Percentiles rank a stretch among this genome's conserved stretches.
Conservation (phyloP, 2,329 filamentous ascomycete species). For the Clonostachys chloroleuca region DNA sequence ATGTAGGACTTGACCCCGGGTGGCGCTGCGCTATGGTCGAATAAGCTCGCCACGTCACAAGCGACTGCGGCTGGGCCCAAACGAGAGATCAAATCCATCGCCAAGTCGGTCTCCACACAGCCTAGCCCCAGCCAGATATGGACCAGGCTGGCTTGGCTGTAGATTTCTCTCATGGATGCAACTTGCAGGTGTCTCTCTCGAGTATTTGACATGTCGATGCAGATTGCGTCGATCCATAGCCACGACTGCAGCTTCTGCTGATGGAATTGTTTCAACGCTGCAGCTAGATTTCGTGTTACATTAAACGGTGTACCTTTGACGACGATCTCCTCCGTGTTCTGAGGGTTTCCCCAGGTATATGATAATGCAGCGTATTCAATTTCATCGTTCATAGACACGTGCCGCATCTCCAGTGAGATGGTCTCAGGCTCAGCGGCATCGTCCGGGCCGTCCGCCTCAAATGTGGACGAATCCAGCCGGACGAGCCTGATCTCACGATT, state of each 20-base stretch:
- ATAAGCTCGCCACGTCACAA: too few relatives aligned
- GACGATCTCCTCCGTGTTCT: not conserved
- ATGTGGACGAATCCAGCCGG: too few relatives aligned
- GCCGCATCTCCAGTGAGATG: not conserved
- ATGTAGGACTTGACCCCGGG: too few relatives aligned
- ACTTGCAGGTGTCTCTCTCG: conserved; percentile 3
- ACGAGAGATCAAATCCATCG: too few relatives aligned
- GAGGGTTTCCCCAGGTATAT: not conserved
- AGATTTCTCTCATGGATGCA: conserved; percentile 3
- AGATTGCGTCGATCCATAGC: conserved; percentile 8
- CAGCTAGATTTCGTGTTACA: not conserved
- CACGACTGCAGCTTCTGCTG: not conserved
- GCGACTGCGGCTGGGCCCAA: too few relatives aligned
- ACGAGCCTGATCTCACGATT: too few relatives aligned
- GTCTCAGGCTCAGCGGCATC: not conserved
- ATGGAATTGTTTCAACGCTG: conserved; percentile 16
- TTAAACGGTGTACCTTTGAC: not conserved
- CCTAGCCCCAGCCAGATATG: conserved; percentile 5
- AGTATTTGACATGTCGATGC: conserved; percentile 6
- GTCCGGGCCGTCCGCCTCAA: not conserved
- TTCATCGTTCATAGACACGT: not conserved
- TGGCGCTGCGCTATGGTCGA: too few relatives aligned
- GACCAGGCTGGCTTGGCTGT: conserved; percentile 3
- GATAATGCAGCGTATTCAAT: not conserved
- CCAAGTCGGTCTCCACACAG: not conserved